Evolutionary conservation across 495 filamentous ascomycete genomes (phyloP).

Genomic region (Penicillium ochrochloron): DNA sequence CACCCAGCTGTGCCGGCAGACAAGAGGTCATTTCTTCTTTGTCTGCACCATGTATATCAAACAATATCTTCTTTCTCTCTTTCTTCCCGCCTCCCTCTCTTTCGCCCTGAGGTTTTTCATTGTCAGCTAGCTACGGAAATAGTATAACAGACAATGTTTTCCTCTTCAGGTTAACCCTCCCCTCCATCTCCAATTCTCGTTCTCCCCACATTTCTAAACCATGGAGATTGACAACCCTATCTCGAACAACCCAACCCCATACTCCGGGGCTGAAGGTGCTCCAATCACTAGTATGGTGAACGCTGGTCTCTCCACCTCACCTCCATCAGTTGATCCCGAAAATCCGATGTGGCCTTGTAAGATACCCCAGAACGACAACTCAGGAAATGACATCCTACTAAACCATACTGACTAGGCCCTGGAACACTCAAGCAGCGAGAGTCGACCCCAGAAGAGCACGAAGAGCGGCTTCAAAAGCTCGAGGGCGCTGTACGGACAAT

Average conservation of each 20-base stretch:
- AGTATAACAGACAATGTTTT: too few relatives aligned
- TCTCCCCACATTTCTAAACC: too few relatives aligned
- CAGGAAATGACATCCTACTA: neutral
- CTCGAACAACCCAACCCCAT: neutral
- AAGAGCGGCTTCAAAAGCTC: constrained; percentile 73
- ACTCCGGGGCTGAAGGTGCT: neutral
- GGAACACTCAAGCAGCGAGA: constrained; percentile 59
- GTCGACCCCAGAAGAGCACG: constrained; percentile 72
- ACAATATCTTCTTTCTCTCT: neutral
- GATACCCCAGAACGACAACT: neutral
- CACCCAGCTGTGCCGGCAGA: neutral
- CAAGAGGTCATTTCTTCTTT: neutral
- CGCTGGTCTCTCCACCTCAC: neutral
- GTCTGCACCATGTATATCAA: neutral
- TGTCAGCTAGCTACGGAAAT: too few relatives aligned
- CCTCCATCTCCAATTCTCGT: too few relatives aligned
- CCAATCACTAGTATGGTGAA: neutral
- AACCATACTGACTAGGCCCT: neutral
- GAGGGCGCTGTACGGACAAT: constrained; percentile 85
- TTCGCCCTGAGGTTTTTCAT: neutral
- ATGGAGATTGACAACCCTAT: neutral
- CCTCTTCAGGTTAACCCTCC: too few relatives aligned
- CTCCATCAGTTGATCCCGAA: neutral
- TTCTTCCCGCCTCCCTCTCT: neutral
- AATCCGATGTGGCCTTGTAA: neutral